Evolutionary conservation across 2,329 filamentous ascomycete genomes (phyloP), one percentile per base, ranked within the genome.

Genomic region (Blumeria graminis): DNA sequence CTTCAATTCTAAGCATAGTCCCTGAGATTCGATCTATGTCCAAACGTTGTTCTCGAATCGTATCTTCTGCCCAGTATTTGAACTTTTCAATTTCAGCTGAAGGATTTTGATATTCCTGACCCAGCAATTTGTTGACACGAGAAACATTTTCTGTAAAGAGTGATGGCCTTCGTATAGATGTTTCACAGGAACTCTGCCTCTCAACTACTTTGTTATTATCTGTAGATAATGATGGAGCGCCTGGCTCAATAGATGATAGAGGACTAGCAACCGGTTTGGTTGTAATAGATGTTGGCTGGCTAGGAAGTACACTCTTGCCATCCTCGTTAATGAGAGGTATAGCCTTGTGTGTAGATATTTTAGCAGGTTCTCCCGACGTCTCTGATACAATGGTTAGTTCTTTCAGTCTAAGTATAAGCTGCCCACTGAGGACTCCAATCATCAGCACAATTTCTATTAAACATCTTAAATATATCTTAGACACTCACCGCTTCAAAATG

Each of bases 11-110:
- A 45, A 59, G 56, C 11, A 67, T 48, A 32, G 60, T 59, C 14
- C 56, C 60, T 16, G 59, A 61, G 34, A 67, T 59, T 8, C 65
- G 62, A 56, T 65, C 62, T 38, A 68, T 67, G 55, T 66, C 63
- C 43, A 61, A 60, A 57, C 61, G 60, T 57, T 68, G 65, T 35
- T 33, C 55, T 16, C 45, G 56, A 35, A 66, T 63, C 8, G 60
- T 57, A 43, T 58, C 56, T 48, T 64, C 58, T 6, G 62, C 63
- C 63, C 64, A 65, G 9, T 41, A 43, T 18, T 56, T 58, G 57
- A 66, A 66, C 10, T 60, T 58, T 28, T 55, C 51, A 2, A 56
- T 35, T 3, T 60, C 58, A n/a, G 35, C 45, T 43, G 10, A 28
- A 28, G 2, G 22, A 4, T 28, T 28, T 28, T 28, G 22, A 28